These are phyloP conservation scores for Cytauxzoon felis DNA, from an alignment of 169 alveolate species.

Conservation along the genomic window DNA sequence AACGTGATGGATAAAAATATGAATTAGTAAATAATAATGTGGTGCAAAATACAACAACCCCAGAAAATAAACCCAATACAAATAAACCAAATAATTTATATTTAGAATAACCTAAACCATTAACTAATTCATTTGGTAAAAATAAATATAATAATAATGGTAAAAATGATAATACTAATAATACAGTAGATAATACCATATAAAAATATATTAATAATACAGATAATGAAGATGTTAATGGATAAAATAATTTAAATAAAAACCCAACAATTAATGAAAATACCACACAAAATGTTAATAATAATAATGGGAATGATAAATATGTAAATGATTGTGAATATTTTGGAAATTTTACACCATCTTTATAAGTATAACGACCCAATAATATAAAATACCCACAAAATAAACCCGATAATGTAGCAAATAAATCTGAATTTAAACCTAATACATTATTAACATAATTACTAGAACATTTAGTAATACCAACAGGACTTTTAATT, in stretches of 20 bases:
- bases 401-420: neutral
- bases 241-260: neutral
- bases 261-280: neutral
- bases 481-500: too few species aligned
- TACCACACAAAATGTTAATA: constrained; percentile 4
- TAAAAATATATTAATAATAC: neutral
- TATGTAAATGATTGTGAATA: neutral
- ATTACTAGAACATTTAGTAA: neutral
- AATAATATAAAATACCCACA: constrained; percentile 1
- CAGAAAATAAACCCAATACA: neutral
- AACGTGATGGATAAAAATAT: too few species aligned
- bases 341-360: too few species aligned
- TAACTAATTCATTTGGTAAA: neutral
- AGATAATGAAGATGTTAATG: neutral
- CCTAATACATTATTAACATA: neutral
- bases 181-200: neutral
- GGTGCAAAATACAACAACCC: too few species aligned
- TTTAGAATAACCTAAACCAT: neutral
- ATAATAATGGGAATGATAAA: neutral
- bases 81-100: constrained; percentile 1
- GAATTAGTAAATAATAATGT: too few species aligned
- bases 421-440: neutral
- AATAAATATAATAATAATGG: constrained; percentile 7
- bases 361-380: too few species aligned
- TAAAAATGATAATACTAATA: neutral